Conservation (phyloP, 257 asterid species). For the Nicotiana noctiflora region DNA sequence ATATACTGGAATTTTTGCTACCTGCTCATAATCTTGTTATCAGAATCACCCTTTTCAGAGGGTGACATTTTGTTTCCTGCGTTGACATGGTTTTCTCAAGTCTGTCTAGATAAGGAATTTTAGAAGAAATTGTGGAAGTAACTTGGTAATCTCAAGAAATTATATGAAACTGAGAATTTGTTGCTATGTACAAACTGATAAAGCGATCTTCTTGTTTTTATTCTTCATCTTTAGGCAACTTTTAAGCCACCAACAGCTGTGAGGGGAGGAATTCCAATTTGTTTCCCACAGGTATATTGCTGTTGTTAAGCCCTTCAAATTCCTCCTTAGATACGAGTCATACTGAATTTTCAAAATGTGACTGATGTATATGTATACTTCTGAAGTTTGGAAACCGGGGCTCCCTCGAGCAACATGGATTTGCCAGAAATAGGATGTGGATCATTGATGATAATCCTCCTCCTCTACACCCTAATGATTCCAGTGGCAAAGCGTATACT, state of each 20-base stretch:
- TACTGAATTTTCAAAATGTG: not conserved
- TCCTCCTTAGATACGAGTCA: not conserved
- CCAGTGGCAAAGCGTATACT: conserved; percentile 33
- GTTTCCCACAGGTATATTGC: conserved; percentile 71
- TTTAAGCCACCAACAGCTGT: conserved; percentile 76
- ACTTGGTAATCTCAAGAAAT: not conserved
- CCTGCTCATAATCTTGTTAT: not conserved
- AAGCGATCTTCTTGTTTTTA: not conserved
- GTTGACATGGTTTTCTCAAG: not conserved
- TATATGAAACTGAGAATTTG: not conserved
- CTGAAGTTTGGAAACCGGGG: conserved; percentile 74
- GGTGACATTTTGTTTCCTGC: not conserved
- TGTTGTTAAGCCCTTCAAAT: not conserved
- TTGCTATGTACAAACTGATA: not conserved
- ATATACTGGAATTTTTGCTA: not conserved
- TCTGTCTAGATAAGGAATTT: not conserved
- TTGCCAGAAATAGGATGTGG: conserved; percentile 78
- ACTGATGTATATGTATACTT: conserved; percentile 8
- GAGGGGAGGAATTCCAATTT: conserved; percentile 87
- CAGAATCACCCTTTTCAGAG: not conserved
- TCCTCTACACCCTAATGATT: conserved; percentile 38
- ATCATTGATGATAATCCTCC: conserved; percentile 63
- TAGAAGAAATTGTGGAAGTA: not conserved
- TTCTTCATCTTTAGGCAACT: conserved; percentile 44
- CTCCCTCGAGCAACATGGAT: conserved; percentile 77